Percentiles rank a stretch among this genome's conserved stretches.
Conservation (phyloP, 2,329 filamentous ascomycete genomes). For the Epichloe glyceriae region DNA sequence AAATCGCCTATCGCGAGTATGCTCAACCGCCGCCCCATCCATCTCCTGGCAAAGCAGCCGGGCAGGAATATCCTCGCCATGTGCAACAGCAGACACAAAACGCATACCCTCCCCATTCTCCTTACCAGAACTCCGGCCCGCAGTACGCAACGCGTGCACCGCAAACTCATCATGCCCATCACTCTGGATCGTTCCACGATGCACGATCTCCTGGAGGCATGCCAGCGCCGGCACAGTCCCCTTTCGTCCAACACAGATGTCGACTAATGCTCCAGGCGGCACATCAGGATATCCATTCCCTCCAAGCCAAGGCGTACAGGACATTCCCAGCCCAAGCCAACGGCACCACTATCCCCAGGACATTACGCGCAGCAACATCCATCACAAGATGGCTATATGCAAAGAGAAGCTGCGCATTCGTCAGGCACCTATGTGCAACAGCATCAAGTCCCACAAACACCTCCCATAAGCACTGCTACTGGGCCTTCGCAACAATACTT, state of each 20-base stretch:
- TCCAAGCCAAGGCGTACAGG: constrained; percentile 26
- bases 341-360: constrained; percentile 36
- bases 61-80: constrained; percentile 30
- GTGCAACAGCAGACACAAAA: constrained; percentile 18
- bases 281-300: constrained; percentile 39
- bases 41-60: constrained; percentile 33
- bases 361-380: constrained; percentile 26
- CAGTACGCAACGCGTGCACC: constrained; percentile 31
- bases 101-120: constrained; percentile 25
- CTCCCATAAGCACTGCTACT: constrained; percentile 32
- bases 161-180: constrained; percentile 26
- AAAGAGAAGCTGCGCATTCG: constrained; percentile 22
- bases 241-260: constrained; percentile 36
- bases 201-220: constrained; percentile 33
- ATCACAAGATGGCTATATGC: constrained; percentile 33
- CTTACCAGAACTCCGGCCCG: constrained; percentile 23
- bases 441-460: constrained; percentile 33
- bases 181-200: constrained; percentile 31
- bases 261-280: constrained; percentile 24
- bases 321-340: constrained; percentile 36
- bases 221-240: constrained; percentile 25
- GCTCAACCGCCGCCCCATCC: constrained; percentile 26
- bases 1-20: constrained; percentile 39
- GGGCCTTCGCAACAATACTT: constrained; percentile 21
- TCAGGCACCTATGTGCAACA: constrained; percentile 29